Evolutionary conservation across 257 asterid genomes (phyloP), one percentile per base, ranked within the genome.

Genomic region (Eucommia ulmoides): DNA sequence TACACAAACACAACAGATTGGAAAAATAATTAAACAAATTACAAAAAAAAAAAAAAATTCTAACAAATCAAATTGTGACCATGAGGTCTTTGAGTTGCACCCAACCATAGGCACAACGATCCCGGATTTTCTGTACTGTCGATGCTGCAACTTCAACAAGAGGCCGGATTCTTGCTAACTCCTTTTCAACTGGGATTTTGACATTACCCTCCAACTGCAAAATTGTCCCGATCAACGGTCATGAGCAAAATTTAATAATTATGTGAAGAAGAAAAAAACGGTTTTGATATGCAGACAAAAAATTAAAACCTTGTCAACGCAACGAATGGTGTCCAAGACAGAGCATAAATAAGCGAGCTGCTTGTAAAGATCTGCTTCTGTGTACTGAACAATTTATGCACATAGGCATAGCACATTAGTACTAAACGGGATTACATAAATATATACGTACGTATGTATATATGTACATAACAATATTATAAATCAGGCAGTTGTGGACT

Each of bases 31-130:
- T n/a, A n/a, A n/a, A n/a, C n/a, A n/a, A n/a, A n/a, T n/a, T n/a
- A n/a, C n/a, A n/a, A n/a, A n/a, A n/a, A n/a, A n/a, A n/a, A n/a
- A n/a, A n/a, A n/a, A n/a, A n/a, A n/a, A n/a, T n/a, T n/a, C n/a
- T n/a, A n/a, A n/a, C n/a, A n/a, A n/a, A 19, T 69, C 73, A 87
- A 41, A 87, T 56, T 10, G 75, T 25, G 49, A 84, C 94, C 3
- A 68, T 41, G 10, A 89, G 61, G 44, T 71, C 75, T 9, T 72
- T 56, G 58, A 91, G 65, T 71, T 83, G 81, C 55, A 91, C 78
- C 96, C 98, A 81, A 3, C 94, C 94, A 50, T 77, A 86, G 18
- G 94, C 84, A 23, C 96, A 82, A 20, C 88, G 69, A 23, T 86
- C 84, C 0, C 92, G 86, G 56, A 83, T 68, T 55, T 75, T 81